Base-by-base conservation (phyloP, 179 eudicot species). In the Patellifolia procumbens region DNA sequence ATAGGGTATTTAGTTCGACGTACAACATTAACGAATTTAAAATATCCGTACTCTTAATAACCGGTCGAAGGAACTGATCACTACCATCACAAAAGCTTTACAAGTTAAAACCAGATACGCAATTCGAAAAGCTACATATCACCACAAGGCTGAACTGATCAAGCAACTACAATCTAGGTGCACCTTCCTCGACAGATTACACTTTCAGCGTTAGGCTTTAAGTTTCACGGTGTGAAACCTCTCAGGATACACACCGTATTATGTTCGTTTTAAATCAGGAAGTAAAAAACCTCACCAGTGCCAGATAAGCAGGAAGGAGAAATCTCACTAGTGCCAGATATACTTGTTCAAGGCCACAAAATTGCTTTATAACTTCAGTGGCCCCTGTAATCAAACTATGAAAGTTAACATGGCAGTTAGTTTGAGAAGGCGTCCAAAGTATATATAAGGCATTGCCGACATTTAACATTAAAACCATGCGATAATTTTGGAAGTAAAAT, bases 271-370 rank as follows among this genome's bases (percentile, higher is more conserved):
- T 0, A 9, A 56, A 9, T 7, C 29, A 24, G 20, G 11, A 69
- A 69, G 73, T 49, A 26, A 70, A 34, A 70, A 3, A 26, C 19
- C 75, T 72, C 75, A 72, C 66, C 75, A 31, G 74, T 9, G 61
- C 74, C 56, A 56, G 2, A 34, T 2, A 19, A n/a, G n/a, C 29
- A 24, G 20, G 11, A 69, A 69, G 73, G 42, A 70, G 53, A 70
- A 3, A 26, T 29, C 75, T 72, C 75, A 72, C 66, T 65, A 31
- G 74, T 9, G 61, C 74, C 56, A 56, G 2, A 34, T 2, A 19
- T n/a, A n/a, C n/a, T n/a, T n/a, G 31, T 24, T 58, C 66, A 39
- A 56, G 75, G 75, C 49, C 65, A 72, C 75, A 37, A 55, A 35
- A 58, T 10, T 71, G 24, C 7, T 6, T 5, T 11, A 56, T n/a